phyloP scores from a whole-genome alignment of 768 basidiomycete species.

The Podaxis sp. region DNA sequence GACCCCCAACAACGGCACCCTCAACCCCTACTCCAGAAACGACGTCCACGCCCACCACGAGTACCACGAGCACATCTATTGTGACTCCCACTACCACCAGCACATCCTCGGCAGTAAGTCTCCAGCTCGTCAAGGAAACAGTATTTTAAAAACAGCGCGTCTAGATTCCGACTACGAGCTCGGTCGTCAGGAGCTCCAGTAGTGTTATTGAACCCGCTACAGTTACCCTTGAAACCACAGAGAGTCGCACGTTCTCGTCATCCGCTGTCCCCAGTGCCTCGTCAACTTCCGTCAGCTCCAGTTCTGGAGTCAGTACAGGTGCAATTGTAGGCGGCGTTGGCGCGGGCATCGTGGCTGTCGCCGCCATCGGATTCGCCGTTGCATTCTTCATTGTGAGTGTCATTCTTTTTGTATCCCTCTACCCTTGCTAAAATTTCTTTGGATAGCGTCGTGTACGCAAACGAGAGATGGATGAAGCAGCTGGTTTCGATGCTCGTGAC shows the following conservation, averaged over 20 bases:
- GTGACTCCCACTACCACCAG: background rate
- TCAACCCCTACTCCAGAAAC: background rate
- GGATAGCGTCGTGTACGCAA: slow-evolving; percentile 44
- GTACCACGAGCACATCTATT: background rate
- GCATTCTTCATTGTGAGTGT: slow-evolving; percentile 47
- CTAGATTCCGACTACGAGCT: background rate
- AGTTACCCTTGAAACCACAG: background rate
- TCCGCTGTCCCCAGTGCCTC: background rate
- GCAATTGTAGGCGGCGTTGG: slow-evolving; percentile 41
- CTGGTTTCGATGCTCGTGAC: slow-evolving; percentile 50
- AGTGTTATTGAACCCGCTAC: background rate
- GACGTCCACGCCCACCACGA: background rate
- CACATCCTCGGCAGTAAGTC: background rate
- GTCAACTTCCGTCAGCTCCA: background rate
- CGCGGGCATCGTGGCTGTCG: slow-evolving; percentile 45
- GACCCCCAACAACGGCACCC: background rate
- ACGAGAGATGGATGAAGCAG: slow-evolving; percentile 34
- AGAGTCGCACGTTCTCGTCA: slow-evolving; percentile 1
- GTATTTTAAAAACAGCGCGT: background rate
- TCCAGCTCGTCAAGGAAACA: too few species aligned
- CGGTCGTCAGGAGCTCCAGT: background rate
- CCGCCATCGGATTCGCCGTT: slow-evolving; percentile 38
- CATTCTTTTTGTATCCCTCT: slow-evolving; percentile 3
- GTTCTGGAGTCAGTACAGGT: slow-evolving; percentile 25
- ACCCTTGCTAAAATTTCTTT: slow-evolving; percentile 6